A percentile compares a stretch with the other conserved stretches of the same genome.
These are phyloP conservation scores for Pestalotiopsis sp. DNA, from an alignment of 2,329 filamentous ascomycete species.

Conservation along the genomic window DNA sequence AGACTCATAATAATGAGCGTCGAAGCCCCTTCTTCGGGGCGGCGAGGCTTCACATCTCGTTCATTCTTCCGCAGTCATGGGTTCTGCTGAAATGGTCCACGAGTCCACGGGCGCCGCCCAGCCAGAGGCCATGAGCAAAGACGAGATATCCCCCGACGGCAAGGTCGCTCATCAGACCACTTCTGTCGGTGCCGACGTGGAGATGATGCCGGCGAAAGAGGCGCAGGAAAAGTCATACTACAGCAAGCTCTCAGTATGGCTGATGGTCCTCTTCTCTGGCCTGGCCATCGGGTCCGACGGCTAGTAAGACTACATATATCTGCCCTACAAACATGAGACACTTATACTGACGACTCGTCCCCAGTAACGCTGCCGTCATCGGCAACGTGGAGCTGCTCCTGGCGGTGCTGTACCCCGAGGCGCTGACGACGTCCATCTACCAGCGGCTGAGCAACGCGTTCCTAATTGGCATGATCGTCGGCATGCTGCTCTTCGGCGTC, in stretches of 20 bases:
- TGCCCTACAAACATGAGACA: constrained; percentile 9
- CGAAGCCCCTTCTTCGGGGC: neutral
- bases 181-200: constrained; percentile 2
- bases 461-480: constrained; percentile 57
- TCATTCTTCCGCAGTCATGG: neutral
- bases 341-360: neutral
- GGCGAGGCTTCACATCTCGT: neutral
- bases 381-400: constrained; percentile 46
- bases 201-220: constrained; percentile 10
- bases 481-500: constrained; percentile 56
- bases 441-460: constrained; percentile 57
- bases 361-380: constrained; percentile 45
- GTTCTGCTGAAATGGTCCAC: neutral
- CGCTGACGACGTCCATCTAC: constrained; percentile 45
- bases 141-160: neutral
- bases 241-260: constrained; percentile 42
- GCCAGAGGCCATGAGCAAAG: neutral
- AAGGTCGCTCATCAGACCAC: constrained; percentile 3
- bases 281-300: constrained; percentile 49
- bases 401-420: constrained; percentile 43
- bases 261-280: constrained; percentile 47
- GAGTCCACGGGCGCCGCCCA: neutral
- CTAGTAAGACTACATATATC: constrained; percentile 31
- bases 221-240: constrained; percentile 32
- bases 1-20: neutral